Base-by-base conservation (phyloP, 1,139 yeast species). In the Debaryomyces sp. region DNA sequence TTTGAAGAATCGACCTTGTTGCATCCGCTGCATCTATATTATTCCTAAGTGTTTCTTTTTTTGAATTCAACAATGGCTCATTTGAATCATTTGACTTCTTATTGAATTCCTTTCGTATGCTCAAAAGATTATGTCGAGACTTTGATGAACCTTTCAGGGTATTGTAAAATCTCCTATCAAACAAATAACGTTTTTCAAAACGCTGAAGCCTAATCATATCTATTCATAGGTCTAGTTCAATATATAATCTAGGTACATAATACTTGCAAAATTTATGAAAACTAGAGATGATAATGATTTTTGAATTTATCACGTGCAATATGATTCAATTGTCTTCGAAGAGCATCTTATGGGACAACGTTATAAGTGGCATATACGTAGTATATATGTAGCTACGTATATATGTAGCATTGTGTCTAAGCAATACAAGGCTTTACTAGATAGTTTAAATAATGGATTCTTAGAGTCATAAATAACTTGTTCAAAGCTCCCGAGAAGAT, bases 1-100 rank as follows among this genome's bases (percentile, higher is more conserved):
- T 50, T 13, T 42, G 43, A 24, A 37, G 34, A 21, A 49, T 40
- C 7, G 36, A 24, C 33, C 44, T 37, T 13, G 41, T 45, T n/a
- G 35, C 45, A 22, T 43, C 44, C 8, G 41, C 12, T 9, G 29
- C 29, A 30, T 41, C 43, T 30, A 21, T 10, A 18, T 12, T 18
- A 22, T 30, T 26, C n/a, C 32, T 30, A 5, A 13, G 21, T 15
- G 9, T 2, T 10, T 41, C 37, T 21, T 30, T 32, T 6, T 13
- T 21, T 15, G 36, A n/a, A 22, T 22, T 41, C 22, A 21, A n/a
- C 15, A 6, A 6, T n/a, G 26, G 7, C 13, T 9, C 6, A 8
- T 18, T n/a, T 12, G n/a, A 21, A 21, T 21, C n/a, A 21, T 30
- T 24, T 4, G 13, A 27, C 9, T 26, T 41, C 36, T 30, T 21